A percentile compares a stretch with the other conserved stretches of the same genome.
Evolutionary conservation across 2,329 filamentous ascomycete genomes (phyloP).

Genomic region (Pseudonectria foliicola): DNA sequence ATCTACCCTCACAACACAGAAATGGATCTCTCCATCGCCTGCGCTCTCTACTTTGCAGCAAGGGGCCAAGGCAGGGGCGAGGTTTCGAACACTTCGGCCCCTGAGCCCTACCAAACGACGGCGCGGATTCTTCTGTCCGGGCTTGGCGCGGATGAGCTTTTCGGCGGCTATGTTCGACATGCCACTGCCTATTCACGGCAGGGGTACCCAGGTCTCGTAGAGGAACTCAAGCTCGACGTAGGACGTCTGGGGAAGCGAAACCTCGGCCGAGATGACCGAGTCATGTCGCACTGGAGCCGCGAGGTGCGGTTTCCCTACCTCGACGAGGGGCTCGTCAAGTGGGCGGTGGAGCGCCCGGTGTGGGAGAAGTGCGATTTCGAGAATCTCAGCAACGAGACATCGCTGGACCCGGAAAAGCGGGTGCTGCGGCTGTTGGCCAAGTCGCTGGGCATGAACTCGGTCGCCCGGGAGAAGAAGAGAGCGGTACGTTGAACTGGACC

Average conservation of each 20-base stretch:
- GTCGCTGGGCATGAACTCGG: slow-evolving; percentile 61
- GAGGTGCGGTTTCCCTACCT: slow-evolving; percentile 88
- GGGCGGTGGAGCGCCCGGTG: slow-evolving; percentile 67
- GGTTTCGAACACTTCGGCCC: slow-evolving; percentile 17
- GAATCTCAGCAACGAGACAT: slow-evolving; percentile 27
- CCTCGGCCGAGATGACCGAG: slow-evolving; percentile 84
- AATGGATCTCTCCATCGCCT: slow-evolving; percentile 95
- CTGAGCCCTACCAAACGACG: slow-evolving; percentile 52
- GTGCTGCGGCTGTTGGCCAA: slow-evolving; percentile 70
- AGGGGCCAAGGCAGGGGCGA: slow-evolving; percentile 56
- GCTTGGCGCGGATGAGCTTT: slow-evolving; percentile 90
- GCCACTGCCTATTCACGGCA: slow-evolving; percentile 63
- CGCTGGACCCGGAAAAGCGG: slow-evolving; percentile 72
- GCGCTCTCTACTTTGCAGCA: slow-evolving; percentile 90
- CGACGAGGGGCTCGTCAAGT: slow-evolving; percentile 78
- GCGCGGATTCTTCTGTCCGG: slow-evolving; percentile 86
- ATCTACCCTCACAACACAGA: slow-evolving; percentile 95
- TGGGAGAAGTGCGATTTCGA: slow-evolving; percentile 87
- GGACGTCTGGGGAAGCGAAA: slow-evolving; percentile 86
- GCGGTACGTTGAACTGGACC: slow-evolving; percentile 50
- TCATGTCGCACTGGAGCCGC: slow-evolving; percentile 80
- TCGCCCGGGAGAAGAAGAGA: slow-evolving; percentile 85
- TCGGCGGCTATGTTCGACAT: slow-evolving; percentile 87
- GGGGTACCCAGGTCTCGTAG: slow-evolving; percentile 64
- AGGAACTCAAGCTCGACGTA: slow-evolving; percentile 82